phyloP scores from a whole-genome alignment of 2,329 filamentous ascomycete genomes.

The Talaromyces verruculosus region DNA sequence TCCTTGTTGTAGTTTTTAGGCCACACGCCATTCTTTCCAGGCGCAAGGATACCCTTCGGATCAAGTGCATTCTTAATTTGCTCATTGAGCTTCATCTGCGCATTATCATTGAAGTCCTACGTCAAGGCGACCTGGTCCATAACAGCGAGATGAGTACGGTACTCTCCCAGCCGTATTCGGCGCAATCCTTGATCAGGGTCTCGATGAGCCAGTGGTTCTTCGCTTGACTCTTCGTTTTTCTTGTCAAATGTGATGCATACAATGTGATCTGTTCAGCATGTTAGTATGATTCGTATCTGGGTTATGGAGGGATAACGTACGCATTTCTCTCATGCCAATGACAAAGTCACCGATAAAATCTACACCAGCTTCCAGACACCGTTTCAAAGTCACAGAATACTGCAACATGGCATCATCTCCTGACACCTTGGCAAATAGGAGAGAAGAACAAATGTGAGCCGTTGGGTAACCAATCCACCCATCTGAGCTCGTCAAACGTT shows the following conservation, averaged over 20 bases:
- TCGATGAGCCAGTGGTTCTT: not conserved
- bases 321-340: not conserved
- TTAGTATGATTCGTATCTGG: not conserved
- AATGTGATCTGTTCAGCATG: not conserved
- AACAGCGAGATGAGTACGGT: conserved; percentile 19
- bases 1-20: not conserved
- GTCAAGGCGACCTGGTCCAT: conserved; percentile 40
- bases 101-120: conserved; percentile 46
- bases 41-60: conserved; percentile 50
- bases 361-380: conserved; percentile 25
- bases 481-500: not conserved
- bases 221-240: not conserved
- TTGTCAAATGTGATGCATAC: not conserved
- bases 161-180: conserved; percentile 17
- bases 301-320: not conserved
- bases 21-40: conserved; percentile 51
- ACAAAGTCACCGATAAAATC: not conserved
- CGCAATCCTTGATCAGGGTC: conserved; percentile 11
- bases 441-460: conserved; percentile 47
- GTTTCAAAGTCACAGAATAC: conserved; percentile 44
- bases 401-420: conserved; percentile 50
- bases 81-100: conserved; percentile 34
- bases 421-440: conserved; percentile 51
- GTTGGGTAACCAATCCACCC: not conserved
- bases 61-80: conserved; percentile 50